Base-by-base conservation (phyloP, 805 yeast genomes). In the Ogataea degrootiae region DNA sequence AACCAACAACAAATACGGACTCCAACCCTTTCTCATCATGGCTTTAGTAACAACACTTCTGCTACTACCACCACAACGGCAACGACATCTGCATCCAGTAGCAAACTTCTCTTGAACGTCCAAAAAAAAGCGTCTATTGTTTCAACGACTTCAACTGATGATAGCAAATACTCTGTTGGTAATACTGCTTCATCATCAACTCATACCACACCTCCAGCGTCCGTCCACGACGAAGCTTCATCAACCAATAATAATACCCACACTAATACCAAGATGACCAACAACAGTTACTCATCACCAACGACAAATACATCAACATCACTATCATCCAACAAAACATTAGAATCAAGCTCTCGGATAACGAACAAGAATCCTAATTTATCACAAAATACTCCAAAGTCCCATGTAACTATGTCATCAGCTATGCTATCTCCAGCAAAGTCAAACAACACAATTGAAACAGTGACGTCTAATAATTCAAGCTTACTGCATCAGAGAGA, bases 131-230 rank as follows among this genome's bases (percentile, higher is more conserved):
- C 33, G 15, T 42, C 51, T 26, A 41, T 42, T 12, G 43, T 39
- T n/a, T 46, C 53, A 16, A 37, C 48, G 26, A 46, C 54, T 14
- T 53, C 56, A 2, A 50, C 48, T 8, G 42, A 41, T 17, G 49
- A 44, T 22, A 49, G 44, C 16, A 42, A 36, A 19, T 23, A 22
- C 19, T 39, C 44, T 8, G 9, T 26, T 6, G 16, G 29, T 8
- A 16, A 17, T 4, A 36, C 43, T 3, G 21, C 39, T 12, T 15
- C 50, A 6, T 38, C 46, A 2, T 45, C 48, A 19, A 17, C 48
- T 12, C n/a, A 17, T 12, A 44, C 52, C n/a, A 37, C 50, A 16
- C 39, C 48, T 14, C 46, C 53, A 6, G 39, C 52, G 3, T 39
- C 50, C 4, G 41, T 34, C 15, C 8, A 19, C 4, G 44, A 23